Conservation (phyloP, 345 rosid genomes). For the Ceriops zippeliana region DNA sequence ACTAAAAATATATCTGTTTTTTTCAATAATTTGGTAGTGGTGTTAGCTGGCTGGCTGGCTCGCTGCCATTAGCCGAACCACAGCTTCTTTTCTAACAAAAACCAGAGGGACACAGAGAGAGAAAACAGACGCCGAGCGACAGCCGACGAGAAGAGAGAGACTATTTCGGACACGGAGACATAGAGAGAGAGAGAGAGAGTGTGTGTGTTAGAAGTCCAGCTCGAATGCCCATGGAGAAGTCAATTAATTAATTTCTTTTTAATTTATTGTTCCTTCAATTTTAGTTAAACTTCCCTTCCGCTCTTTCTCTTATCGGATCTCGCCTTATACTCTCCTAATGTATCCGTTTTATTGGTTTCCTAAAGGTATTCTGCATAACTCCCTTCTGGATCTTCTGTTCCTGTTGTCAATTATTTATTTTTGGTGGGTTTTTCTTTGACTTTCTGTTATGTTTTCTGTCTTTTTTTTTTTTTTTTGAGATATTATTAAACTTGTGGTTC, state of each 20-base stretch:
- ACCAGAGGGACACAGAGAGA: no score
- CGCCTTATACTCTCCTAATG: conserved; percentile 33
- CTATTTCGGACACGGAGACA: no score
- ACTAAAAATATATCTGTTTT: no score
- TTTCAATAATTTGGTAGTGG: conserved; percentile 27
- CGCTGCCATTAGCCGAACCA: no score
- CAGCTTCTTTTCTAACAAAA: no score
- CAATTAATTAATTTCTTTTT: neutral
- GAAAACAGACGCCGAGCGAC: no score
- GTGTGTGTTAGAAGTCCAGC: no score
- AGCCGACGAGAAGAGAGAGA: no score
- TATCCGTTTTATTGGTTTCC: conserved; percentile 66
- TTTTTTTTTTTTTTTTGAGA: conserved; percentile 20
- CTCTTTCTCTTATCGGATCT: conserved; percentile 12
- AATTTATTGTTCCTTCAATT: neutral
- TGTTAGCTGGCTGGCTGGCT: neutral
- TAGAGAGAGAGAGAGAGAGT: no score
- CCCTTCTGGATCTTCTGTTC: neutral
- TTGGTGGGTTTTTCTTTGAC: neutral
- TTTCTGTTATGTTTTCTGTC: conserved; percentile 7
- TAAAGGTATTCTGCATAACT: conserved; percentile 38
- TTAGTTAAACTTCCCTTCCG: neutral
- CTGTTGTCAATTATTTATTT: neutral
- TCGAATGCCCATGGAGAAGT: no score
- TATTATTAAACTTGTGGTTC: conserved; percentile 14